phyloP scores from a whole-genome alignment of 1,284 basidiomycete species.

The Chiua sp. region DNA sequence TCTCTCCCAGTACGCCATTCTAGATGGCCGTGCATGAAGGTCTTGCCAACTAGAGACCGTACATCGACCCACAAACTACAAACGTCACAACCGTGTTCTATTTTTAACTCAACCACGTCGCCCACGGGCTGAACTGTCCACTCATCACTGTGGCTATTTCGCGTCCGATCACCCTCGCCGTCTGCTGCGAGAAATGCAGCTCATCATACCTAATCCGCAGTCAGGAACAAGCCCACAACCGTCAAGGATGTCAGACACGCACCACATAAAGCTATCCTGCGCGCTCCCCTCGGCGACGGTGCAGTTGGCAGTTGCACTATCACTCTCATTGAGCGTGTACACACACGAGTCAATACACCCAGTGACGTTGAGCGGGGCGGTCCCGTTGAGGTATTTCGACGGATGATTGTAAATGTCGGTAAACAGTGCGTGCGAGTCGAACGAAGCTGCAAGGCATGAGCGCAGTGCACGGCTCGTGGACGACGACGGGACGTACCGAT shows the following conservation, averaged over 20 bases:
- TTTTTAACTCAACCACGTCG: conserved; percentile 34
- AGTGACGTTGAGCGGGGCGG: conserved; percentile 38
- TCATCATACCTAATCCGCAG: conserved; percentile 33
- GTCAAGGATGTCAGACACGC: background rate
- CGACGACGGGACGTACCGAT: conserved; percentile 34
- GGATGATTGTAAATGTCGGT: conserved; percentile 40
- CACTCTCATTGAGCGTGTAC: conserved; percentile 24
- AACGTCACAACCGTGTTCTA: too few relatives aligned
- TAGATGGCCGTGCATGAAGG: background rate
- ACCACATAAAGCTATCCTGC: conserved; percentile 42
- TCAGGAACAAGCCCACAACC: too few relatives aligned
- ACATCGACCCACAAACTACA: too few relatives aligned
- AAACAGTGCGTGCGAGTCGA: conserved; percentile 43
- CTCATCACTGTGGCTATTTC: conserved; percentile 34
- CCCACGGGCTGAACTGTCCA: conserved; percentile 32
- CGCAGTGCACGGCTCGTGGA: background rate
- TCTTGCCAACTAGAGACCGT: background rate
- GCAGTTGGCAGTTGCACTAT: conserved; percentile 20
- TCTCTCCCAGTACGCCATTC: background rate
- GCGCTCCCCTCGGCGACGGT: conserved; percentile 32
- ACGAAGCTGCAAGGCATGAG: conserved; percentile 27
- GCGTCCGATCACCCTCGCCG: conserved; percentile 37
- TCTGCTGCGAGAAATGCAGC: conserved; percentile 39
- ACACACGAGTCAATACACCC: conserved; percentile 37
- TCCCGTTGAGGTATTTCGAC: conserved; percentile 41